phyloP scores from a whole-genome alignment of 208 protist genomes.

The Porcisia deanei region DNA sequence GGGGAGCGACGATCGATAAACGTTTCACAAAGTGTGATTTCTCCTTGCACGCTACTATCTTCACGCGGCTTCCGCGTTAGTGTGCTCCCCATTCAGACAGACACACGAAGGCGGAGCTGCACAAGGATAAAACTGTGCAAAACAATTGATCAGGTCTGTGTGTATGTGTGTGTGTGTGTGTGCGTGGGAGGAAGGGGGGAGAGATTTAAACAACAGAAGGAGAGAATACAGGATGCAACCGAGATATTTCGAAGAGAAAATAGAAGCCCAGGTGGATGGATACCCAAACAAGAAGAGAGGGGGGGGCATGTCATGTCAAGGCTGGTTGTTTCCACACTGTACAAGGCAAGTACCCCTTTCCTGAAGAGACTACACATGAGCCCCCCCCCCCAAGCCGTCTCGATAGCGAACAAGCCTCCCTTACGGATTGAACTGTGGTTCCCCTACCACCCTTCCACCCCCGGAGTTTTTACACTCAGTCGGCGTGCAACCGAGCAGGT shows the following conservation, averaged over 20 bases:
- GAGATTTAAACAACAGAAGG: not conserved
- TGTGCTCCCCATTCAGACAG: too few species aligned
- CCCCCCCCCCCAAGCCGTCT: not conserved
- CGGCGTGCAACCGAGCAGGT: not conserved
- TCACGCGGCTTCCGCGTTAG: too few species aligned
- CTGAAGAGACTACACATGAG: too few species aligned
- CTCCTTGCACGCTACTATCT: not conserved
- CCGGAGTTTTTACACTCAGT: not conserved
- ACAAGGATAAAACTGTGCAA: not conserved
- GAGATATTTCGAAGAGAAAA: not conserved
- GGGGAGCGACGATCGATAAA: not conserved
- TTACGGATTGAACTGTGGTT: not conserved
- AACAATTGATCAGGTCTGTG: not conserved
- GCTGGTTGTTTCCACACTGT: too few species aligned
- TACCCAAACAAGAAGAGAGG: not conserved
- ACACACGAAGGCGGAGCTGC: not conserved
- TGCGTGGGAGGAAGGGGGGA: not conserved
- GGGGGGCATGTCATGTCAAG: too few species aligned
- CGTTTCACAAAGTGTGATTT: not conserved
- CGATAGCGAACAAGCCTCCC: not conserved
- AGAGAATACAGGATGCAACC: not conserved
- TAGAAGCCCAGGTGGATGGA: not conserved
- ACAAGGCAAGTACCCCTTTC: too few species aligned
- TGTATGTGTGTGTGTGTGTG: not conserved
- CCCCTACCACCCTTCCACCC: not conserved